phyloP scores from a whole-genome alignment of 768 basidiomycete species.

The Gymnopilus dilepis region DNA sequence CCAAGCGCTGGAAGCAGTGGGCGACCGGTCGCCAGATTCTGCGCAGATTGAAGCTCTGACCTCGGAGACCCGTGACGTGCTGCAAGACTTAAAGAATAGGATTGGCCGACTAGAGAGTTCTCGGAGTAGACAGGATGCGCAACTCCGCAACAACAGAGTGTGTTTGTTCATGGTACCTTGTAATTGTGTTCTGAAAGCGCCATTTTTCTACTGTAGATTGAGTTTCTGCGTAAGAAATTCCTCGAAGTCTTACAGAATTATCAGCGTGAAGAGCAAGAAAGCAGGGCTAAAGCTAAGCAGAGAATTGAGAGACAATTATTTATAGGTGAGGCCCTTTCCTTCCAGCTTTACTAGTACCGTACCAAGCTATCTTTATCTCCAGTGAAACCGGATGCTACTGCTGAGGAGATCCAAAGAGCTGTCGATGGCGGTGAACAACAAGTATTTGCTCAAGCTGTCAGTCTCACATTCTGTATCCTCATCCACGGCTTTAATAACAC shows the following conservation, averaged over 20 bases:
- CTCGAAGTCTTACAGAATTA: constrained; percentile 79
- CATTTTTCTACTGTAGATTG: constrained; percentile 47
- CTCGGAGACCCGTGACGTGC: constrained; percentile 62
- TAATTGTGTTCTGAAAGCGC: not conserved
- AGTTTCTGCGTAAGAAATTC: constrained; percentile 69
- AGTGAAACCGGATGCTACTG: constrained; percentile 90
- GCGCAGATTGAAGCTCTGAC: constrained; percentile 60
- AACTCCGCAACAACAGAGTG: constrained; percentile 47
- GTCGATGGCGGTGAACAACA: constrained; percentile 68
- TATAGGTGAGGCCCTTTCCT: constrained; percentile 58
- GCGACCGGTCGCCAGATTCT: constrained; percentile 34
- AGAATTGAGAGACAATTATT: constrained; percentile 77
- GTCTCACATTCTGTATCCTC: constrained; percentile 19
- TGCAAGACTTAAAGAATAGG: constrained; percentile 59
- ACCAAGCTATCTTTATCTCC: not conserved
- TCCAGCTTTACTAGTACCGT: not conserved
- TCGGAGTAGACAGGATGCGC: constrained; percentile 35
- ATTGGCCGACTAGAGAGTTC: constrained; percentile 58
- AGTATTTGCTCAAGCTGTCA: constrained; percentile 80
- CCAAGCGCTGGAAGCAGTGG: constrained; percentile 43
- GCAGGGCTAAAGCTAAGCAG: constrained; percentile 64
- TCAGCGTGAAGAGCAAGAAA: constrained; percentile 76
- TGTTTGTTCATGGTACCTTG: constrained; percentile 2
- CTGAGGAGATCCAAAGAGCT: constrained; percentile 77
- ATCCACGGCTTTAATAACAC: not conserved